Conservation (phyloP, 2,329 filamentous ascomycete genomes). For the Salinomyces thailandicus region DNA sequence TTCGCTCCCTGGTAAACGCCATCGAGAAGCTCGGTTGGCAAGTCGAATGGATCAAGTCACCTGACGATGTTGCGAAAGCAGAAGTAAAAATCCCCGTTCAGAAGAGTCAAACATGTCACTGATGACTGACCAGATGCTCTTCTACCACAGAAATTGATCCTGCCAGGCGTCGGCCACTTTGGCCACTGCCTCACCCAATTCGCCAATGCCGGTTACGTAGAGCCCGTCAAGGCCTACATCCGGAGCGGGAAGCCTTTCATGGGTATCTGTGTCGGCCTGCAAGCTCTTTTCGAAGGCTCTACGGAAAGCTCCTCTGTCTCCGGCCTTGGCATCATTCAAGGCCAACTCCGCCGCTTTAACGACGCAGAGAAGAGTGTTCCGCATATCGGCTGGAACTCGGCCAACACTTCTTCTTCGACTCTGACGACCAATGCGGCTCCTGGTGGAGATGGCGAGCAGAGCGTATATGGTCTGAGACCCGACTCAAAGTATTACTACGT, state of each 20-base stretch:
- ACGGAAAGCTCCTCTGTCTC: constrained; percentile 61
- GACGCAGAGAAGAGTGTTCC: constrained; percentile 78
- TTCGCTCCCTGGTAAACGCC: constrained; percentile 91
- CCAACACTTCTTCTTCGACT: constrained; percentile 48
- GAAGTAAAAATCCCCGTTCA: constrained; percentile 48
- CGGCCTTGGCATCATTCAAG: constrained; percentile 67
- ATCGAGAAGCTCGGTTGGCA: constrained; percentile 92
- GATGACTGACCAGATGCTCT: constrained; percentile 22
- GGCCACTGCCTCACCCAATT: constrained; percentile 89
- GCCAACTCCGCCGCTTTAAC: constrained; percentile 63
- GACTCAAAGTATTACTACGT: constrained; percentile 98
- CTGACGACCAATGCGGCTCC: constrained; percentile 27
- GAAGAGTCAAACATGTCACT: constrained; percentile 11
- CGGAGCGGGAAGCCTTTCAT: constrained; percentile 91
- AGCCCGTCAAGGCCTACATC: constrained; percentile 74
- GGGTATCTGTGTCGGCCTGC: constrained; percentile 90
- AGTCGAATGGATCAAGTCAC: constrained; percentile 82
- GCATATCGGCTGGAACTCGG: constrained; percentile 97
- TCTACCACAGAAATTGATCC: constrained; percentile 64
- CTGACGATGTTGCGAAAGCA: constrained; percentile 72
- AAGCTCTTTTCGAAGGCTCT: constrained; percentile 80
- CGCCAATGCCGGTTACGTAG: constrained; percentile 67
- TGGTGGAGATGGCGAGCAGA: constrained; percentile 35
- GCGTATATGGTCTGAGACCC: constrained; percentile 67
- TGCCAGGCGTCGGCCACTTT: constrained; percentile 95